Evolutionary conservation across 371 early-diverging fungal species (phyloP).

Genomic region (Conidiobolus incongruus): DNA sequence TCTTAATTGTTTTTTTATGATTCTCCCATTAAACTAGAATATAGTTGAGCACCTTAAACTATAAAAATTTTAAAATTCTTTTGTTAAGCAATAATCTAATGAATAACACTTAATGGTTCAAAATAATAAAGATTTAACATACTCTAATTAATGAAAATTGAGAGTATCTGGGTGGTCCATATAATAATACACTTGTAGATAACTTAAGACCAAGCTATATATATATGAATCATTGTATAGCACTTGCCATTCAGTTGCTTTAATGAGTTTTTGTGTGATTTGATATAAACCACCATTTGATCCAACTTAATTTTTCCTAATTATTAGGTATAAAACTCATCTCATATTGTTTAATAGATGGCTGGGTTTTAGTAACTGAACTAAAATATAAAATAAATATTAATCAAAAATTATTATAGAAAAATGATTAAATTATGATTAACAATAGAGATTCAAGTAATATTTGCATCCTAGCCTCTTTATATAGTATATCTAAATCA

Average conservation of each 20-base stretch:
- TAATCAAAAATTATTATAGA: too few relatives aligned
- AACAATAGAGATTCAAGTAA: background rate
- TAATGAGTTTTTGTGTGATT: constrained; percentile 76
- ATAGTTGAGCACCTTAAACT: constrained; percentile 75
- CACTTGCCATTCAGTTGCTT: constrained; percentile 93
- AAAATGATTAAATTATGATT: constrained; percentile 4
- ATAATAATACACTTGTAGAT: constrained; percentile 76
- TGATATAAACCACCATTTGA: constrained; percentile 78
- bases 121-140: background rate
- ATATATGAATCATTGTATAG: constrained; percentile 38
- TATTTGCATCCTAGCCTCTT: constrained; percentile 35
- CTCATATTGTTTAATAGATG: constrained; percentile 35
- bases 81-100: constrained; percentile 33
- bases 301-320: too few relatives aligned
- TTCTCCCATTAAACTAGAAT: constrained; percentile 84
- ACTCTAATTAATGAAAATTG: constrained; percentile 89
- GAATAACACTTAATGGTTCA: background rate
- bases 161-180: constrained; percentile 96
- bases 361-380: constrained; percentile 23
- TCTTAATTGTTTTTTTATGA: constrained; percentile 52
- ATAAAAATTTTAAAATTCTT: constrained; percentile 58
- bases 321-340: constrained; percentile 31
- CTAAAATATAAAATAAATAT: too few relatives aligned
- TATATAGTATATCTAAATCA: constrained; percentile 74
- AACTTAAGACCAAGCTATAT: constrained; percentile 60